Evolutionary conservation across 257 asterid genomes (phyloP), one percentile per base, ranked within the genome.

Genomic region (Scutellaria barbata): DNA sequence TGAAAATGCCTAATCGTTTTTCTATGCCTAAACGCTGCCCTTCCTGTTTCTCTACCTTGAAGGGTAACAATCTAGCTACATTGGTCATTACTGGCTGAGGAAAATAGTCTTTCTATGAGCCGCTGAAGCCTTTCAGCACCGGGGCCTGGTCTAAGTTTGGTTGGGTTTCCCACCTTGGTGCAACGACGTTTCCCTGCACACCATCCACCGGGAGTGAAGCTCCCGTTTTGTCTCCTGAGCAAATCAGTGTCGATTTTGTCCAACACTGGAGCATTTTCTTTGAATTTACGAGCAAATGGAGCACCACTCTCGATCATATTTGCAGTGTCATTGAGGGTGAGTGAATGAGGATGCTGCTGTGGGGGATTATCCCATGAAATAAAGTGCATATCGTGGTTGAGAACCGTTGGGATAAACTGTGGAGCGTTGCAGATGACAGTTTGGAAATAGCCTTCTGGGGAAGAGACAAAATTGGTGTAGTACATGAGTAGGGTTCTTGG

Each of bases 381-480:
- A 40, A 63, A 92, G 82, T 95, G 98, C 98, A 95, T 88, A 83
- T 95, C 99, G 47, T 95, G 97, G 87, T 92, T 95, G 63, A 88
- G 82, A 10, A 88, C 95, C 0, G 99, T 92, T 0, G 87, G 86
- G 3, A 75, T 65, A 39, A 89, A 92, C 60, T 88, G 84, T 0
- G 97, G 99, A n/a, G 87, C 80, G n/a, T 95, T 95, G 88, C 99
- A 95, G 60, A 81, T 70, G 2, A 95, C 93, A 0, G 99, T 95
- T 77, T 95, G 99, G 74, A 95, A 95, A 74, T 95, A 95, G 67
- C 97, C 97, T 79, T 95, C 99, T 0, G 98, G 97, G 35, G 99
- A 85, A 58, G 99, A 95, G 2, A 92, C 88, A 6, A 95, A 95
- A 77, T 95, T 95, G 2, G 99, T 16, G 84, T 95, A 92, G 74